These are phyloP conservation scores for Amaranthus palmeri DNA, from an alignment of 148 eudicot species.

Conservation along the genomic window DNA sequence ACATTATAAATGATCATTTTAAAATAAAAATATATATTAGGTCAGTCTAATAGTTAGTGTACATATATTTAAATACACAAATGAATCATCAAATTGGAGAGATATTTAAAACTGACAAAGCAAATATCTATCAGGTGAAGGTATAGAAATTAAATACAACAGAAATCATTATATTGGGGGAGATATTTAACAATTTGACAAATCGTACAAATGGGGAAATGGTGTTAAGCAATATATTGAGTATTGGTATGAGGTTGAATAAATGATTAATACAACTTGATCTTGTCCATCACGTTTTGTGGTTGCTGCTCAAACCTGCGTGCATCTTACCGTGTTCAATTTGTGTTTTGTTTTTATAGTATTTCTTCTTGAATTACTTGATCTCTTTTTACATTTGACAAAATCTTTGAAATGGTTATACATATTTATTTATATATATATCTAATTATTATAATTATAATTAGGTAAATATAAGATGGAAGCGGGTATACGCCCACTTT, in stretches of 20 bases:
- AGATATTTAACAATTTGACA: conserved; percentile 8
- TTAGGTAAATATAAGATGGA: neutral
- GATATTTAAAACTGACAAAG: too few relatives aligned
- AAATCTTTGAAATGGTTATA: neutral
- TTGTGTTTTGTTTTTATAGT: neutral
- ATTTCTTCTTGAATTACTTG: neutral
- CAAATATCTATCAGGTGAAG: too few relatives aligned
- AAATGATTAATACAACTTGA: neutral
- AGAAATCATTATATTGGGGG: neutral
- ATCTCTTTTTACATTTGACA: neutral
- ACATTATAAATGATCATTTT: too few relatives aligned
- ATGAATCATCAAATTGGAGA: too few relatives aligned
- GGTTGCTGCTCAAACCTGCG: neutral
- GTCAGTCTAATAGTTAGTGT: too few relatives aligned
- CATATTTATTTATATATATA: neutral
- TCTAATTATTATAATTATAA: neutral
- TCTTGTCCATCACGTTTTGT: conserved; percentile 14
- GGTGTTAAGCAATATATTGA: too few relatives aligned
- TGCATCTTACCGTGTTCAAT: neutral
- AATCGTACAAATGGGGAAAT: neutral
- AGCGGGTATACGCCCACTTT: too few relatives aligned
- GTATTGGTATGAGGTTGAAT: neutral
- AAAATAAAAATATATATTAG: too few relatives aligned
- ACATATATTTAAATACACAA: too few relatives aligned
- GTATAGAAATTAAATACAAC: too few relatives aligned